Evolutionary conservation across 2,329 filamentous ascomycete genomes (phyloP), one percentile per base, ranked within the genome.

Genomic region (Hypoxylon sp.): DNA sequence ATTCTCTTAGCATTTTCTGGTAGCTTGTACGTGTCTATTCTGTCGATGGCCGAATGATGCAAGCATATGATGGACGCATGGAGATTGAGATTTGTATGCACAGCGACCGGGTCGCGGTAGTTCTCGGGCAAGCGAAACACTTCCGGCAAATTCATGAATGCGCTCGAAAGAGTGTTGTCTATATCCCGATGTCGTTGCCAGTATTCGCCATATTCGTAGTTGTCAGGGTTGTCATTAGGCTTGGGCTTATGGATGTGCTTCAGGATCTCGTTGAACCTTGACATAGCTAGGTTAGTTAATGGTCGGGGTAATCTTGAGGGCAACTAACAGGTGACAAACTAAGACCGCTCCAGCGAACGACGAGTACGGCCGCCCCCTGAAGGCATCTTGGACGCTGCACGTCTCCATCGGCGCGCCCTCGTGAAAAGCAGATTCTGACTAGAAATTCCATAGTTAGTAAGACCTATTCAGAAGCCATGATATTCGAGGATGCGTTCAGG

Each of bases 41-140:
- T 93, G 74, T 93, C 91, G 7, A 95, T 87, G 1, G 93, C 92
- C 1, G 91, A 90, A 73, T 96, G 91, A 69, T 97, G 93, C 4
- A 97, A 79, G 71, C 91, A 96, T 49, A 97, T 97, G 7, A 90
- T 85, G 1, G 91, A 89, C 0, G 92, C 92, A 69, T 97, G 93
- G 2, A 97, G 84, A 69, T 91, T 92, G 79, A 97, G 88, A 63
- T 97, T 97, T 47, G 88, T 81, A 70, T 96, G 93, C 0, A 96
- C 83, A 5, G 91, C 86, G 41, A 90, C 87, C 0, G 88, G 81
- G 65, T 96, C 85, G 33, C 82, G 79, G 48, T 91, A 76, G 10
- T 88, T 87, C 21, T 79, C 76, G 0, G 92, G 91, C 20, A 97
- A 75, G 29, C 91, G 85, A 38, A 96, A 81, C 56, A 85, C 79